phyloP scores from a whole-genome alignment of 228 moss, liverwort and hornwort genomes.

The Sphagnum fallax region DNA sequence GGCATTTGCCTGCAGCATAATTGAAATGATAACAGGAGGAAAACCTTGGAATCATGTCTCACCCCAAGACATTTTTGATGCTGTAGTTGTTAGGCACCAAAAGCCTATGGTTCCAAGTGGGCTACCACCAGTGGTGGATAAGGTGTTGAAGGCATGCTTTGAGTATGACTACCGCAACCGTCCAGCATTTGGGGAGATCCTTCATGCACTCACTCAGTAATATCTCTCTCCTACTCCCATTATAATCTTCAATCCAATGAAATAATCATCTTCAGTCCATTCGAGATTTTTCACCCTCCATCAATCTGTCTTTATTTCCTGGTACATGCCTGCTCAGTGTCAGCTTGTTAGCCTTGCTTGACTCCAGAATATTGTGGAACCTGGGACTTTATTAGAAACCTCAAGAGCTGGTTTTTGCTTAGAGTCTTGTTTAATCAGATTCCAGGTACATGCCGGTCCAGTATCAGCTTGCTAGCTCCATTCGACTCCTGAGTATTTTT shows the following conservation, averaged over 20 bases:
- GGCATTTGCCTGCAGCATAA: constrained; percentile 87
- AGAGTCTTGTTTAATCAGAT: too few species aligned
- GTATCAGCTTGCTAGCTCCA: too few species aligned
- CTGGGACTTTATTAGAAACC: neutral
- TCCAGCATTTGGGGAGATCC: constrained; percentile 71
- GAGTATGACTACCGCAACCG: constrained; percentile 82
- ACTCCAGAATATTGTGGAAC: neutral
- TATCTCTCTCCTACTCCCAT: neutral
- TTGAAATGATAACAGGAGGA: constrained; percentile 73
- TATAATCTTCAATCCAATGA: neutral
- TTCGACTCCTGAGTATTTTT: too few species aligned
- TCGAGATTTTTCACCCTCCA: too few species aligned
- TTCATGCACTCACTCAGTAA: constrained; percentile 70
- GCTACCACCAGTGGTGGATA: constrained; percentile 58
- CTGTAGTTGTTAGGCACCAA: constrained; percentile 66
- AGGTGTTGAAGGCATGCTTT: constrained; percentile 70
- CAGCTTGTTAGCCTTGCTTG: neutral
- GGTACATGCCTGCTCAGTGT: too few species aligned
- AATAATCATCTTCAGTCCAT: neutral
- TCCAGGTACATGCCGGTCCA: too few species aligned
- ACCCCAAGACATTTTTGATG: constrained; percentile 59
- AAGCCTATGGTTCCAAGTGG: constrained; percentile 62
- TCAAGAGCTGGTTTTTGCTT: too few species aligned
- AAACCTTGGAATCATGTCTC: constrained; percentile 70
- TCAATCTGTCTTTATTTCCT: too few species aligned